Evolutionary conservation across 176 grass and related monocot genomes (phyloP).

Genomic region (Microstegium vimineum): DNA sequence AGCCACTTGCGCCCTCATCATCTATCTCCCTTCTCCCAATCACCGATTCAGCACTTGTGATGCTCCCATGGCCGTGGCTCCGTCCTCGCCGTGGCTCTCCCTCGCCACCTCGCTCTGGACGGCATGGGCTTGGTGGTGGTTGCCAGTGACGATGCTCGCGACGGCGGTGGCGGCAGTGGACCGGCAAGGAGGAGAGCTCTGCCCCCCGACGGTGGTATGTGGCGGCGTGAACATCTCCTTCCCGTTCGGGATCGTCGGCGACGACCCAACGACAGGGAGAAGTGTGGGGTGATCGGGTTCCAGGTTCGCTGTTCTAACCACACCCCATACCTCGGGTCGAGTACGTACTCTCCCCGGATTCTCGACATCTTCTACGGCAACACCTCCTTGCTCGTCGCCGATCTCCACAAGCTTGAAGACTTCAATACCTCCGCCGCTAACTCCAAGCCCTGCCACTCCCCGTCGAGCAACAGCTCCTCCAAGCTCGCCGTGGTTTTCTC

Average conservation of each 20-base stretch:
- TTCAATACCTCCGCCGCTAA: no score
- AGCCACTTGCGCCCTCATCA: not conserved
- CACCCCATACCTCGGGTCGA: not conserved
- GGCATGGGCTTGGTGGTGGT: not conserved
- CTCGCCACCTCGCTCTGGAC: not conserved
- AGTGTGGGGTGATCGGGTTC: not conserved
- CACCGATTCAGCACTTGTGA: no score
- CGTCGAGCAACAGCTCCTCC: not conserved
- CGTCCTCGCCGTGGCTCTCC: not conserved
- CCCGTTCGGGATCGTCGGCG: not conserved
- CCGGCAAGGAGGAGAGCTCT: not conserved
- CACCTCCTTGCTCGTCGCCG: not conserved
- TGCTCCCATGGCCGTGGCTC: not conserved
- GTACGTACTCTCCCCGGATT: not conserved
- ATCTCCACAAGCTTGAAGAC: not conserved
- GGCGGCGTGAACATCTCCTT: not conserved
- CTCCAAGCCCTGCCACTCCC: not conserved
- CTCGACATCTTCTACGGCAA: conserved; percentile 19
- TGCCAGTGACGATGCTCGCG: not conserved
- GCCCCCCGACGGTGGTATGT: rapidly evolving
- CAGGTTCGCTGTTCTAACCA: not conserved
- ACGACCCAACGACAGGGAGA: no score
- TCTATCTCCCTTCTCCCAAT: not conserved
- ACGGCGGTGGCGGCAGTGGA: not conserved
- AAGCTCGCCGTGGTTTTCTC: no score